These are phyloP conservation scores for Plenodomus lindquistii DNA, from an alignment of 2,329 filamentous ascomycete species.

Conservation along the genomic window DNA sequence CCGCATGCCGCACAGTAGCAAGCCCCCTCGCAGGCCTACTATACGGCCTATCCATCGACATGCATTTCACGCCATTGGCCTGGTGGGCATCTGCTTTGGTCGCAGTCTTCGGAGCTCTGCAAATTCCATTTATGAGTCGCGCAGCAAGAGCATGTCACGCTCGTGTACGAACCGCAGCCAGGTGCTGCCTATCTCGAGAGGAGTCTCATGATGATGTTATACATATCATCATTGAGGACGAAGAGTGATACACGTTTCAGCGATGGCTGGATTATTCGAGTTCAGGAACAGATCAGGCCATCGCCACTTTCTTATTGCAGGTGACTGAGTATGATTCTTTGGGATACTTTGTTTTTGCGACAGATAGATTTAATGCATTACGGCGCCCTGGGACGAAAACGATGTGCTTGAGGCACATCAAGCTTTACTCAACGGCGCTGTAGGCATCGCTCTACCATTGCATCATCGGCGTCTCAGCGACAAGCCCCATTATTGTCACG, in stretches of 20 bases:
- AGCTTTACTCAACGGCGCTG: not conserved
- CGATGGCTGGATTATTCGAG: not conserved
- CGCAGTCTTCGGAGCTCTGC: conserved; percentile 59
- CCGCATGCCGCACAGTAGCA: conserved; percentile 69
- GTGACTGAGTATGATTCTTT: not conserved
- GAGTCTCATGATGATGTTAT: conserved; percentile 23
- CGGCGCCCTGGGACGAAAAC: not conserved
- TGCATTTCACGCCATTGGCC: conserved; percentile 63
- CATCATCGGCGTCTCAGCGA: not conserved
- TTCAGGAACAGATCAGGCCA: not conserved
- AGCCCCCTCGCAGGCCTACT: conserved; percentile 70
- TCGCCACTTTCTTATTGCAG: not conserved
- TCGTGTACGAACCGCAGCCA: conserved; percentile 27
- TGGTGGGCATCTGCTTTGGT: conserved; percentile 65
- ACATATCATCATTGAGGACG: conserved; percentile 31
- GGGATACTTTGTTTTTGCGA: not conserved
- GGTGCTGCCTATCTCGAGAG: conserved; percentile 24
- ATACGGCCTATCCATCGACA: conserved; percentile 63
- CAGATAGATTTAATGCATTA: not conserved
- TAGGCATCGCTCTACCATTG: not conserved
- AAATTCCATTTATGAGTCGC: conserved; percentile 60
- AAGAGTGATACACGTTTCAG: conserved; percentile 1
- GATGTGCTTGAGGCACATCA: not conserved
- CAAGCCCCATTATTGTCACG: no score
- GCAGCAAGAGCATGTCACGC: conserved; percentile 46